Base-by-base conservation (phyloP, 2,329 filamentous ascomycete genomes). In the Sclerotinia subarctica region DNA sequence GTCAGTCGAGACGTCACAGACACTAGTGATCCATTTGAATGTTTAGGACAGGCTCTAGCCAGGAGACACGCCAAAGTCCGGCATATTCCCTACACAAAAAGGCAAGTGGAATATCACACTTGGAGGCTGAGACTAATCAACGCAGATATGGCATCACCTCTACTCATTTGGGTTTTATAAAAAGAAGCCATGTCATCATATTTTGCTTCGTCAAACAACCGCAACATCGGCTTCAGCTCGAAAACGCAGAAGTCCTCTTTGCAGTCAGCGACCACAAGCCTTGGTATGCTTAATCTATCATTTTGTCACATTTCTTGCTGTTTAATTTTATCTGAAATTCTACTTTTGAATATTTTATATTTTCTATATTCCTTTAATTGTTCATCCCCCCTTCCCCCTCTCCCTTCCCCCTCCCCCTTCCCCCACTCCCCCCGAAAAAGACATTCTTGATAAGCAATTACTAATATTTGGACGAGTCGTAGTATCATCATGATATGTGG, bases 31-130 rank as follows among this genome's bases (percentile, higher is more conserved):
- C 91, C 90, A 0, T 93, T 93, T 74, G 90, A 93, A 77, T 83
- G 85, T 19, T 80, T 94, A 24, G 91, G 90, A 26, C 83, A 84
- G 70, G 84, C 86, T 56, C 77, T 94, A 60, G 85, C 86, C 60
- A 80, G 79, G 60, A 82, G 84, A 72, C 88, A 90, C 74, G 79
- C 83, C 3, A 83, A 82, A 77, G 82, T 93, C 70, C 86, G 88
- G 26, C 91, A 93, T 76, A 86, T 92, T 54, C 90, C 91, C 7
- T 94, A 92, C 74, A 86, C 87, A 6, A 84, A 86, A 58, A 82
- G 83, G 64, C 74, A 29, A 60, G 67, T 57, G 54, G 32, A 29
- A 35, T n/a, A 51, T 63, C 46, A 17, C 17, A 6, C 42, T 47
- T 32, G 26, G 19, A 35, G 10, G 26, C 52, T 42, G 10, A n/a